Percentiles rank a stretch among this genome's conserved stretches.
Evolutionary conservation across 371 early-diverging fungal species (phyloP).

Genomic region (Rhizomucor miehei): DNA sequence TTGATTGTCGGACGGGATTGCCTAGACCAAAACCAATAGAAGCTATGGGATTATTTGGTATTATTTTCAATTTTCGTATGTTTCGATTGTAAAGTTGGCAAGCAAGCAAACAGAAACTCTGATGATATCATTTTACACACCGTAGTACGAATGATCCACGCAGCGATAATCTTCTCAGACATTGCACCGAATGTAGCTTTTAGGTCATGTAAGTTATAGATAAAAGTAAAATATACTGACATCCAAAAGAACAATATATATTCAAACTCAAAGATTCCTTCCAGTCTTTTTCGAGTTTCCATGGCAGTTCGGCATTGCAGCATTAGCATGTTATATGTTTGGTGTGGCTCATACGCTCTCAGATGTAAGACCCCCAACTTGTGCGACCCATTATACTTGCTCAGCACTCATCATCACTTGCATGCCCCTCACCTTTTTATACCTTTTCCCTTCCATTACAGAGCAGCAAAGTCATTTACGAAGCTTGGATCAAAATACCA

Average conservation of each 20-base stretch:
- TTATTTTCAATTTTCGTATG: constrained; percentile 17
- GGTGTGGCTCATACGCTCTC: constrained; percentile 39
- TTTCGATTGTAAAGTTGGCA: neutral
- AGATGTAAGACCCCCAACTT: constrained; percentile 23
- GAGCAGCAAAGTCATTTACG: constrained; percentile 29
- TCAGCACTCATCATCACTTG: neutral
- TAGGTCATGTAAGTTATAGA: constrained; percentile 16
- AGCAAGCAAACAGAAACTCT: neutral
- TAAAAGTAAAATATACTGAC: neutral
- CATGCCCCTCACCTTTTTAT: neutral
- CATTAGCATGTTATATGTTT: constrained; percentile 37
- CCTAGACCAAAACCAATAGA: constrained; percentile 27
- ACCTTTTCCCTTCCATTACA: constrained; percentile 5
- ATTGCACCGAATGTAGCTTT: constrained; percentile 11
- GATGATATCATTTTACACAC: neutral
- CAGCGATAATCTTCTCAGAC: constrained; percentile 17
- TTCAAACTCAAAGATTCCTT: too few relatives aligned
- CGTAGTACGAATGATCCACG: constrained; percentile 29
- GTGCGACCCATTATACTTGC: constrained; percentile 1
- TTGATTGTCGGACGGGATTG: constrained; percentile 16
- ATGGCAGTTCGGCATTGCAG: constrained; percentile 39
- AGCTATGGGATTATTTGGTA: constrained; percentile 15
- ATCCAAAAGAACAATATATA: neutral
- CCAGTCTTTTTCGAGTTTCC: constrained; percentile 39
- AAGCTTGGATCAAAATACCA: constrained; percentile 21